These are phyloP conservation scores for Bimuria novae-zelandiae DNA, from an alignment of 2,329 filamentous ascomycete genomes.

Conservation along the genomic window DNA sequence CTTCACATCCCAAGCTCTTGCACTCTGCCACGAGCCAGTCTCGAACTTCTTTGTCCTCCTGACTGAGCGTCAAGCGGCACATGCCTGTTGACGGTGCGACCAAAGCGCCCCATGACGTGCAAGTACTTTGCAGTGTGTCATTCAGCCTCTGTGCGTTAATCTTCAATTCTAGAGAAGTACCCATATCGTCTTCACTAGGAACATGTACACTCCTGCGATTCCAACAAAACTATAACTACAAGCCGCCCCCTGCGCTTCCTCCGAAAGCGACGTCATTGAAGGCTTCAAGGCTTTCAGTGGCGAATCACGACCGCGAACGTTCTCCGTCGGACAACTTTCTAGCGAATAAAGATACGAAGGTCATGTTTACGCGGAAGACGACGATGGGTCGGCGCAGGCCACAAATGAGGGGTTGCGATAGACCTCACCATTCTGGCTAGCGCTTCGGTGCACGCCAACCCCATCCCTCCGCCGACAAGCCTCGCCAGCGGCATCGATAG, in stretches of 20 bases:
- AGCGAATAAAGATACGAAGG: conserved; percentile 21
- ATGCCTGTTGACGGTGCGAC: conserved; percentile 63
- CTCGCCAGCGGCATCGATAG: neutral
- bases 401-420: conserved; percentile 33
- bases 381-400: conserved; percentile 15
- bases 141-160: conserved; percentile 33
- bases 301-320: conserved; percentile 5
- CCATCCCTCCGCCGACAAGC: conserved; percentile 10
- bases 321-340: conserved; percentile 13
- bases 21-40: conserved; percentile 39
- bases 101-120: conserved; percentile 33
- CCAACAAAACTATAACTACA: neutral
- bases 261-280: neutral
- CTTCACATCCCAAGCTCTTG: conserved; percentile 30
- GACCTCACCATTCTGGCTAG: conserved; percentile 23
- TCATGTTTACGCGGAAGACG: conserved; percentile 14
- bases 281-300: conserved; percentile 9
- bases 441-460: conserved; percentile 5
- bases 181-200: conserved; percentile 10
- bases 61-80: conserved; percentile 67
- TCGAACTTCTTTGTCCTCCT: conserved; percentile 33
- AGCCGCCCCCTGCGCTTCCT: neutral
- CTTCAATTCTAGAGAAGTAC: conserved; percentile 1
- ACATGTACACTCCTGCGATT: neutral
- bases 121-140: conserved; percentile 30